A percentile compares a stretch with the other conserved stretches of the same genome.
phyloP scores from a whole-genome alignment of 768 basidiomycete species.

The Lactifluus volemus region DNA sequence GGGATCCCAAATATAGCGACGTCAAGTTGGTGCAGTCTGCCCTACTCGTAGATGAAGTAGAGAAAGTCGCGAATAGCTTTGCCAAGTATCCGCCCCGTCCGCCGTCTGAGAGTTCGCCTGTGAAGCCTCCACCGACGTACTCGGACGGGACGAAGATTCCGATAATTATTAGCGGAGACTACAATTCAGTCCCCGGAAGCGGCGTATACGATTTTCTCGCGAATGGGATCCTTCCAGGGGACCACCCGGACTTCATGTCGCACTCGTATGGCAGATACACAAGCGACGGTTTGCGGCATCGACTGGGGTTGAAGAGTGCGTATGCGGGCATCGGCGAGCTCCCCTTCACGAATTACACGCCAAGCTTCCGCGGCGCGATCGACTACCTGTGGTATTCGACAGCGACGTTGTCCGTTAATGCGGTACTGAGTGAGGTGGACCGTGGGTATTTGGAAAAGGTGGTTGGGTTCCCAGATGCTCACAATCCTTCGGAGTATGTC shows the following conservation, averaged over 20 bases:
- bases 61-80: constrained; percentile 81
- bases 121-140: constrained; percentile 59
- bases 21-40: constrained; percentile 98
- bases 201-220: constrained; percentile 90
- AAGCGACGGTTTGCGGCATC: constrained; percentile 76
- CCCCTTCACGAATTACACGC: constrained; percentile 83
- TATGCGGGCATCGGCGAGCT: constrained; percentile 57
- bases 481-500: constrained; percentile 91
- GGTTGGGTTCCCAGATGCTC: constrained; percentile 94
- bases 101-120: constrained; percentile 33
- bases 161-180: constrained; percentile 87
- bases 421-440: constrained; percentile 86
- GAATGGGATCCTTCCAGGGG: constrained; percentile 54
- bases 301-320: constrained; percentile 74
- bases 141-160: constrained; percentile 86
- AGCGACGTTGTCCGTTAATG: constrained; percentile 62
- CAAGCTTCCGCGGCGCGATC: constrained; percentile 76
- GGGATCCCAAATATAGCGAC: constrained; percentile 88
- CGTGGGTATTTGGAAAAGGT: constrained; percentile 74
- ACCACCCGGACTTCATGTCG: constrained; percentile 88
- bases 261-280: constrained; percentile 92
- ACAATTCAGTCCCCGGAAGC: constrained; percentile 80
- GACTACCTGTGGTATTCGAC: constrained; percentile 94
- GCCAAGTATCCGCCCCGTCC: constrained; percentile 69
- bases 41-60: constrained; percentile 83